Evolutionary conservation across 116 monocot species (phyloP), one percentile per base, ranked within the genome.

Genomic region (Phalaenopsis hybrid): DNA sequence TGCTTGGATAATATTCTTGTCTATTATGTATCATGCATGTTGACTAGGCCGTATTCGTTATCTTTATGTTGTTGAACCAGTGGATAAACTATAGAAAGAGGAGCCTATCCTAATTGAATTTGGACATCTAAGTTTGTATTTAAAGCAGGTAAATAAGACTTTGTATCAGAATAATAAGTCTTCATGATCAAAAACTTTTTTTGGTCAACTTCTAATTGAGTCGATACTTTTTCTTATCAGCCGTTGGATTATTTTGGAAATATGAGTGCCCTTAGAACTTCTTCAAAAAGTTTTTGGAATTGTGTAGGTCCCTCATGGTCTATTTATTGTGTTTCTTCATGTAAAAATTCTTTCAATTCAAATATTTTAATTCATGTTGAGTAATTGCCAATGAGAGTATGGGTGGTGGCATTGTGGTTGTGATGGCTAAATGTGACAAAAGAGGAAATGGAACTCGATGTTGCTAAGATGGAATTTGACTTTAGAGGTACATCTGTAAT

Each of bases 361-460:
- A n/a, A n/a, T n/a, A n/a, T n/a, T n/a, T 61, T 23, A 61, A 61
- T 61, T n/a, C 20, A 6, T 1, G 0, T 61, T 52, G 12, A 52
- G 13, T 2, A 21, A 93, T 91, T 83, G 93, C 91, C 34, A 93
- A 93, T 84, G 89, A 93, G 82, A 93, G 89, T 85, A 82, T 91
- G 70, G 89, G 93, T 76, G 91, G 93, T 28, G 86, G 93, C 3
- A 91, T 79, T 49, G 86, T 93, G 31, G 93, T 93, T 16, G 93
- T 93, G 80, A 88, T 93, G 87, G 91, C 93, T 81, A 91, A 93
- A 87, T 88, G 91, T 83, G 91, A 91, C 82, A 93, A 93, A 76
- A 28, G 93, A 93, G 75, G 91, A 93, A 84, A 93, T 93, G 93
- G 93, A 93, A 85, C 84, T 88, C 80, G 93, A 93, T 88, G 91